phyloP scores from a whole-genome alignment of 2,329 filamentous ascomycete genomes.

The Nigrospora oryzae region DNA sequence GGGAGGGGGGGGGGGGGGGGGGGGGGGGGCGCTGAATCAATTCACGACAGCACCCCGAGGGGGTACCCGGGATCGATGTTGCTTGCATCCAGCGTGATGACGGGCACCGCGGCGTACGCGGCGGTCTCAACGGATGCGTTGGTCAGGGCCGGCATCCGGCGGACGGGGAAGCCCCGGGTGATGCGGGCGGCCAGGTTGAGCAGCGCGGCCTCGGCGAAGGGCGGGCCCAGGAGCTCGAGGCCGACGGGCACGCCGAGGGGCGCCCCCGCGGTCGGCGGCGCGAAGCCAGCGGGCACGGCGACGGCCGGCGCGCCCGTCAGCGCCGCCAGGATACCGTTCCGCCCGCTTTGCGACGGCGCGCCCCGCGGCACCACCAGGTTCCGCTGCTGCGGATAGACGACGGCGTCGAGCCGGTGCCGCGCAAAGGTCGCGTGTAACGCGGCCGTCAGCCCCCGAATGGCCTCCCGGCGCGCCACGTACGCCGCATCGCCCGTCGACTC shows the following conservation, averaged over 20 bases:
- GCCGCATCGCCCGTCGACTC: conserved; percentile 41
- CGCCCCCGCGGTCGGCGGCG: conserved; percentile 34
- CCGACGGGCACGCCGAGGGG: conserved; percentile 53
- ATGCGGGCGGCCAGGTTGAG: conserved; percentile 44
- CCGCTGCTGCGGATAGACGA: conserved; percentile 58
- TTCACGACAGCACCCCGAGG: conserved; percentile 27
- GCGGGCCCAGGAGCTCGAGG: conserved; percentile 52
- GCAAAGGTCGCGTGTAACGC: conserved; percentile 42
- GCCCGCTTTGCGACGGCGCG: conserved; percentile 45
- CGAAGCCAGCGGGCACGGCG: conserved; percentile 45
- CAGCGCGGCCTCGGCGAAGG: conserved; percentile 45
- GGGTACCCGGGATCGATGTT: conserved; percentile 38
- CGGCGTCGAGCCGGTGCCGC: conserved; percentile 39
- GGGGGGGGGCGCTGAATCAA: too few relatives aligned
- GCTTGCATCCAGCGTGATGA: conserved; percentile 28
- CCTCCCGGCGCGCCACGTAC: conserved; percentile 36
- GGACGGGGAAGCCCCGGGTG: conserved; percentile 33
- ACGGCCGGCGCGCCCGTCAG: conserved; percentile 30
- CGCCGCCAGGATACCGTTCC: conserved; percentile 37
- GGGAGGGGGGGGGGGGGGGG: too few relatives aligned
- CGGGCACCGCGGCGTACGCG: conserved; percentile 32
- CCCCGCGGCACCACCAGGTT: conserved; percentile 54
- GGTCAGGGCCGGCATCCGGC: conserved; percentile 37
- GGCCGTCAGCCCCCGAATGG: conserved; percentile 43
- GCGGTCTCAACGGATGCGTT: conserved; percentile 25